Evolutionary conservation across 495 filamentous ascomycete species (phyloP), one percentile per base, ranked within the genome.

Genomic region (Aspergillus olivimuriae): DNA sequence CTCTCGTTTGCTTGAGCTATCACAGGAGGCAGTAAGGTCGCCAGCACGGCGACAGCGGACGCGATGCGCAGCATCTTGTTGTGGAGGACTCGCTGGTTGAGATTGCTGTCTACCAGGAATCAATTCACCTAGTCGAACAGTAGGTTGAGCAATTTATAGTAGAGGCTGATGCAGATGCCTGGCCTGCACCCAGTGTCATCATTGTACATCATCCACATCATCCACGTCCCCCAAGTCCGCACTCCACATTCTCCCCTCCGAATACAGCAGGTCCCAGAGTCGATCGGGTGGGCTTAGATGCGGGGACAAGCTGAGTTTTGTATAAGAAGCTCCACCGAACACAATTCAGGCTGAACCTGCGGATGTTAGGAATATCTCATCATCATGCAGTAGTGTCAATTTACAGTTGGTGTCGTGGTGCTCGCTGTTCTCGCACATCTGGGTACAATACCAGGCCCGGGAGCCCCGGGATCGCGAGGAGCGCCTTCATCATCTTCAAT

Each of bases 1-100:
- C 44, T 57, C 7, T 51, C 50, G 28, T 66, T 65, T 14, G 48
- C 50, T 34, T 69, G 63, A 2, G 50, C 53, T 10, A 63, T 12
- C 2, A 51, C 34, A 0, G 51, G 49, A 5, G 65, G 60, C 44
- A 56, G 38, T 9, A 69, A 40, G 17, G 62, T 57, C 37, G 56
- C 54, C 23, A 66, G 30, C 11, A 53, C 48, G 22, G 55, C 50
- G 18, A 62, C 44, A 9, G 52, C 14, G 15, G 46, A 47, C 23
- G 41, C 35, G 20, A 31, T n/a, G 34, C 28, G 21, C 23, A 46
- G 28, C 60, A 61, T 59, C n/a, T n/a, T 22, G 20, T 33, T 21
- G 35, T n/a, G 18, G 4, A 10, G 28, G 28, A 1, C 22, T 0
- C 26, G 21, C 11, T 15, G 22, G 39, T 33, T 39, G 32, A 20